Conservation (phyloP, 345 rosid genomes). For the Dovyalis caffra region DNA sequence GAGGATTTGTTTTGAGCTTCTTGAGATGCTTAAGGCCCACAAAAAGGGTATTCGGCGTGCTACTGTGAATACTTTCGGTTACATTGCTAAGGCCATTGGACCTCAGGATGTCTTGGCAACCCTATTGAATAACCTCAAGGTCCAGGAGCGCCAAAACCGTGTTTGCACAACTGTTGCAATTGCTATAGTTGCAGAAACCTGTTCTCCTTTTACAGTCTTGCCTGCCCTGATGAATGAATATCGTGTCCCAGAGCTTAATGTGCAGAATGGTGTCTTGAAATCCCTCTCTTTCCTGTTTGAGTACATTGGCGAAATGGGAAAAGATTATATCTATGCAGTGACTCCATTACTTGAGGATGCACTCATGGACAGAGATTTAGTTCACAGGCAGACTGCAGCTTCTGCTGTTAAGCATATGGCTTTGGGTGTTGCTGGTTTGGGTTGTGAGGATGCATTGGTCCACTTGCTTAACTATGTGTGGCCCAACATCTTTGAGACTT, state of each 20-base stretch:
- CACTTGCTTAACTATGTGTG: conserved; percentile 92
- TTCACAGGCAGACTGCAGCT: conserved; percentile 98
- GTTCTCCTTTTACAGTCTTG: conserved; percentile 92
- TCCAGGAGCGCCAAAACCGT: conserved; percentile 99
- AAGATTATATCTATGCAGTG: conserved; percentile 96
- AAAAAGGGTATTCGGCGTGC: conserved; percentile 98
- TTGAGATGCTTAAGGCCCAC: conserved; percentile 99
- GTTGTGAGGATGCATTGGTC: conserved; percentile 92
- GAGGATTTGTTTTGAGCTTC: conserved; percentile 97
- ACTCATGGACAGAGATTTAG: conserved; percentile 95
- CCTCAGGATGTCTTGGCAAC: conserved; percentile 99
- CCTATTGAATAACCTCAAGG: conserved; percentile 92
- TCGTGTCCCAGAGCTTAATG: conserved; percentile 96
- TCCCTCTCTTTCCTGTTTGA: conserved; percentile 94
- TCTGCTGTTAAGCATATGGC: conserved; percentile 99
- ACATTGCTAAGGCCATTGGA: conserved; percentile 98
- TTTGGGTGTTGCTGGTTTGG: conserved; percentile 93
- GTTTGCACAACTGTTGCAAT: conserved; percentile 99
- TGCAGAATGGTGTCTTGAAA: conserved; percentile 96
- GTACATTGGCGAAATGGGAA: conserved; percentile 99
- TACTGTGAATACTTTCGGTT: conserved; percentile 95
- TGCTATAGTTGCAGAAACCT: conserved; percentile 96
- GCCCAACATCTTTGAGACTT: conserved; percentile 99
- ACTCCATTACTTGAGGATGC: conserved; percentile 99
- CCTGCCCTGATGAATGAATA: conserved; percentile 99